Evolutionary conservation across 306 rosid species (phyloP).

Genomic region (Trichosanthes cucumerina): DNA sequence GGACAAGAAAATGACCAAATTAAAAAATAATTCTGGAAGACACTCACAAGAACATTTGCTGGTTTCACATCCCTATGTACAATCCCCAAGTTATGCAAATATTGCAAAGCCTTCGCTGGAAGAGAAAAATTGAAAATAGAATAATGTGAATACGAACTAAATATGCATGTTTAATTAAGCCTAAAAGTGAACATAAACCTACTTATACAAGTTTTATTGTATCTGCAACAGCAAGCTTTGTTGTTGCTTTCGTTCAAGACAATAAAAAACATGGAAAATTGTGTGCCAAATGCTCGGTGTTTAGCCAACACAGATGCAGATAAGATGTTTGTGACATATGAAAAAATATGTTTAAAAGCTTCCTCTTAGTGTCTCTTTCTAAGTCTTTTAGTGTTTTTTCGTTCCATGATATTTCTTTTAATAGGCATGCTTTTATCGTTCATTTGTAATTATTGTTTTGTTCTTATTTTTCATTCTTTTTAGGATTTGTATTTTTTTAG

Average conservation of each 20-base stretch:
- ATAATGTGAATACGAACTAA: neutral
- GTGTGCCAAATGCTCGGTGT: neutral
- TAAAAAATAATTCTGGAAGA: slow-evolving; percentile 10
- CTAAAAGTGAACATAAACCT: neutral
- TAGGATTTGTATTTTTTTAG: too few relatives aligned
- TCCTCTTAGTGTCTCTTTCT: too few relatives aligned
- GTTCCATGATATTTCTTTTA: too few relatives aligned
- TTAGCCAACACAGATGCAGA: neutral
- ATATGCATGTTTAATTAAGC: neutral
- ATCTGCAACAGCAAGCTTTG: neutral
- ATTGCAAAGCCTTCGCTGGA: slow-evolving; percentile 84
- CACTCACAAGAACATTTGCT: slow-evolving; percentile 75
- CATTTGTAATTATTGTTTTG: too few relatives aligned
- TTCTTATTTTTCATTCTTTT: too few relatives aligned
- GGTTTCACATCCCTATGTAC: slow-evolving; percentile 97
- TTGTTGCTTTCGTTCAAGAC: neutral
- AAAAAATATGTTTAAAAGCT: too few relatives aligned
- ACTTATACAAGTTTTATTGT: neutral
- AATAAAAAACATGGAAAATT: neutral
- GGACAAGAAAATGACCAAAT: neutral
- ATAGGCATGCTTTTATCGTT: too few relatives aligned
- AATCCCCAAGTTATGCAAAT: slow-evolving; percentile 83
- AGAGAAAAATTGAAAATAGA: slow-evolving; percentile 20
- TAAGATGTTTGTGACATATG: neutral
- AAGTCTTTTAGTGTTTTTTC: too few relatives aligned